Evolutionary conservation across 2,329 filamentous ascomycete genomes (phyloP), one percentile per base, ranked within the genome.

Genomic region (Curvularia hawaiiensis): DNA sequence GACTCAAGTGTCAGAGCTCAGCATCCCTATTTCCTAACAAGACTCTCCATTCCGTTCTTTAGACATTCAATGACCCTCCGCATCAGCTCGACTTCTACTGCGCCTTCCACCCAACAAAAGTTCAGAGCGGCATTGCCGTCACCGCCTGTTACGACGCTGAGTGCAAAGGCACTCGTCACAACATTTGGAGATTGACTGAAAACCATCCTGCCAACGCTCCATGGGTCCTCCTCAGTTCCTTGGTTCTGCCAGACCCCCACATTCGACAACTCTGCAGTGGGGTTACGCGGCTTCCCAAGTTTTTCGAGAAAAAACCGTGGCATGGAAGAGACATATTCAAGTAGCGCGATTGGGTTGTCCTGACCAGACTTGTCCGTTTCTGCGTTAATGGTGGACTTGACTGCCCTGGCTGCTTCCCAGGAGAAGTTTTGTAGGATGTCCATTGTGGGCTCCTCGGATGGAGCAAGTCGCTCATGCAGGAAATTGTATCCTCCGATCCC

Each of bases 251-350:
- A 70, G 2, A 76, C 65, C 0, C 81, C 81, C 4, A 83, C 52
- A 63, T 82, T 83, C 0, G 80, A 82, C 8, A 83, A 54, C 59
- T 83, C 80, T 22, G 77, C 80, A 9, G 72, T 76, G 16, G 66
- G 62, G 0, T 63, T 67, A 2, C 81, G 69, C 3, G 71, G 62
- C 43, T 76, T 75, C 3, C 80, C 80, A 1, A 80, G 20, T 49
- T 76, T 75, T 0, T 71, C 68, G 3, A 64, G 52, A 41, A 79
- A 77, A 12, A 77, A 68, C 1, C 73, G 72, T 3, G 75, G 73
- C 38, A 77, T 75, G 50, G 81, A 64, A 12, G 70, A 65, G 0
- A 82, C 77, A 28, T 72, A 79, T 41, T 75, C 77, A 11, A 83
- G 66, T 7, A 81, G 67, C 4, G 74, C 77, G 14, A 75, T 45